phyloP scores from a whole-genome alignment of 768 basidiomycete genomes.

The Coprinellus micaceus region DNA sequence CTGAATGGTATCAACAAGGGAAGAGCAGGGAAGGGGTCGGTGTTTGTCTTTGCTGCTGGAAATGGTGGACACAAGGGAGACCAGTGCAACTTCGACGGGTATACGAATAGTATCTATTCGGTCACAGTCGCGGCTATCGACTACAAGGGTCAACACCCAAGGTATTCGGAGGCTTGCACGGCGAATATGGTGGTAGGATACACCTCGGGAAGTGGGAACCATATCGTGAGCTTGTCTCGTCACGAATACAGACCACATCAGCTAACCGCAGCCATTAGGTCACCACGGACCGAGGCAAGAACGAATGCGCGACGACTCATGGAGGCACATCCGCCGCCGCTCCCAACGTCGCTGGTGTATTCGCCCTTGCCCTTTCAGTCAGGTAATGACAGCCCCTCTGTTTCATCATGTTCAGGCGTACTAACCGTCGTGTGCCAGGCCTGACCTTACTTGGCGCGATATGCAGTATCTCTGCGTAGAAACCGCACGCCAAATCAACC shows the following conservation, averaged over 20 bases:
- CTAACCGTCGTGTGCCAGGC: conserved; percentile 39
- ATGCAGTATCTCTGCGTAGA: conserved; percentile 84
- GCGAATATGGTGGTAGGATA: conserved; percentile 96
- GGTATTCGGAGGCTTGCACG: conserved; percentile 93
- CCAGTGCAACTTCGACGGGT: conserved; percentile 99
- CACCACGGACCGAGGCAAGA: conserved; percentile 86
- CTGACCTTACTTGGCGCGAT: conserved; percentile 97
- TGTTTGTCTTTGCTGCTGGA: conserved; percentile 96
- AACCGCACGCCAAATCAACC: conserved; percentile 74
- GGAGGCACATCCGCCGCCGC: conserved; percentile 98
- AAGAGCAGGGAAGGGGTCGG: conserved; percentile 71
- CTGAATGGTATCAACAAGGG: conserved; percentile 90
- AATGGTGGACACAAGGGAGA: conserved; percentile 91
- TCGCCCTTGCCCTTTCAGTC: conserved; percentile 83
- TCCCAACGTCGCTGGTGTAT: conserved; percentile 90
- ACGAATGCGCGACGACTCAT: conserved; percentile 73
- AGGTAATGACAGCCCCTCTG: no score
- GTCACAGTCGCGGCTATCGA: conserved; percentile 93
- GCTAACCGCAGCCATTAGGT: conserved; percentile 45
- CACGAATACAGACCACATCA: conserved; percentile 5
- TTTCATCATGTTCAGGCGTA: no score
- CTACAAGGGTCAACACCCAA: conserved; percentile 87
- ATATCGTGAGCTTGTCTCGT: conserved; percentile 66
- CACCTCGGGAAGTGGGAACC: conserved; percentile 88
- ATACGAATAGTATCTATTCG: conserved; percentile 95